Conservation (phyloP, 768 basidiomycete species). For the Filobasidium floriforme region DNA sequence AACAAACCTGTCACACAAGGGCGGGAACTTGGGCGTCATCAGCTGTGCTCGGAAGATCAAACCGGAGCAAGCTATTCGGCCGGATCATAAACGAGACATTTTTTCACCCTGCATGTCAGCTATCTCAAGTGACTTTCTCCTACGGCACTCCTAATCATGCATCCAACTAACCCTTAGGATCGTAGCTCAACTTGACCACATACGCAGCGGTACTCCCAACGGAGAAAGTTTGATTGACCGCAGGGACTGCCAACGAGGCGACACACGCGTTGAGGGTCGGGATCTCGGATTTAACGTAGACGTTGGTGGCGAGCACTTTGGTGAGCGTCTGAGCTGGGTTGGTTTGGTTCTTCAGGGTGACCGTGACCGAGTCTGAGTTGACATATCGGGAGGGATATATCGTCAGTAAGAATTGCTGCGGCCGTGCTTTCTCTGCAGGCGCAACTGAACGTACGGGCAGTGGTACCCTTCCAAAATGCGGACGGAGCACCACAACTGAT, state of each 20-base stretch:
- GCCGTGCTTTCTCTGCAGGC: not conserved
- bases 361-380: not conserved
- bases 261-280: not conserved
- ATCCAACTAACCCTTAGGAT: not conserved
- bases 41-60: no score
- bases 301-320: not conserved
- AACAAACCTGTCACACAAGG: no score
- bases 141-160: no score
- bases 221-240: not conserved
- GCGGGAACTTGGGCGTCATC: no score
- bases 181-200: not conserved
- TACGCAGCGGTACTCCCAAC: not conserved
- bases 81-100: no score
- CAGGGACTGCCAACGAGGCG: not conserved
- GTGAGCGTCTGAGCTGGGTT: not conserved
- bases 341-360: not conserved
- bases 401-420: no score
- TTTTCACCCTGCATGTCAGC: no score
- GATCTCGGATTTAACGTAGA: not conserved
- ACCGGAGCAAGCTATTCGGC: no score
- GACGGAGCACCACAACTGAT: not conserved
- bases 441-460: not conserved
- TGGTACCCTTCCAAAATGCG: not conserved
- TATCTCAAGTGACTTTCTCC: no score
- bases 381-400: no score